Percentiles rank a stretch among this genome's conserved stretches.
Evolutionary conservation across 1,284 basidiomycete species (phyloP).

Genomic region (Marasmius sp.): DNA sequence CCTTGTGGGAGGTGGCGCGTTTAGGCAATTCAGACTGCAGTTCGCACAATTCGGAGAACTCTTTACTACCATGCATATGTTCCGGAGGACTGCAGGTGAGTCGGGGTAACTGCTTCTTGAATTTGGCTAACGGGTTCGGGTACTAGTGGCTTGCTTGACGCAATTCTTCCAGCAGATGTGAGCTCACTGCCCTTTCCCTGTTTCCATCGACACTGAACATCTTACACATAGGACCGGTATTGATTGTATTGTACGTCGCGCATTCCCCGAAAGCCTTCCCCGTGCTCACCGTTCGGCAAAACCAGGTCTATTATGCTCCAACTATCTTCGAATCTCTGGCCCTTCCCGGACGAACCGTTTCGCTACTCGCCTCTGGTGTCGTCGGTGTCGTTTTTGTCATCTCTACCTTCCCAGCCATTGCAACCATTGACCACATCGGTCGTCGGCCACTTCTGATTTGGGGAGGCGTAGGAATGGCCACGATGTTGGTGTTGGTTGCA

Average conservation of each 20-base stretch:
- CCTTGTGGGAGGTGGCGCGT: slow-evolving; percentile 14
- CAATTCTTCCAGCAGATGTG: slow-evolving; percentile 27
- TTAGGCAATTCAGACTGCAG: slow-evolving; percentile 20
- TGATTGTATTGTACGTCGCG: slow-evolving; percentile 18
- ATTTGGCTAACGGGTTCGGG: background rate
- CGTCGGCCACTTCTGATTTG: slow-evolving; percentile 22
- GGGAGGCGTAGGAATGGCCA: slow-evolving; percentile 26
- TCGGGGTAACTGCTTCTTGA: background rate
- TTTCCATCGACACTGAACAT: background rate
- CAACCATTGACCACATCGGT: slow-evolving; percentile 21
- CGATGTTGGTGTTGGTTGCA: slow-evolving; percentile 25
- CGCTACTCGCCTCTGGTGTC: slow-evolving; percentile 23
- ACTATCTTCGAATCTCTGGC: slow-evolving; percentile 22
- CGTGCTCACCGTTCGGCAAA: background rate
- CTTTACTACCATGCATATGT: slow-evolving; percentile 23
- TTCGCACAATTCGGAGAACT: slow-evolving; percentile 22
- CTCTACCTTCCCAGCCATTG: slow-evolving; percentile 23
- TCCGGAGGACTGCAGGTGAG: slow-evolving; percentile 21
- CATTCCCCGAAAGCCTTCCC: background rate
- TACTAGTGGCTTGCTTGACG: slow-evolving; percentile 20
- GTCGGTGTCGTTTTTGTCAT: slow-evolving; percentile 24
- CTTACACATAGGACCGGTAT: slow-evolving; percentile 19
- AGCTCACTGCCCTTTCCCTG: background rate
- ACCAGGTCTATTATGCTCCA: slow-evolving; percentile 22
- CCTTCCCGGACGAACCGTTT: slow-evolving; percentile 18